Percentiles rank a stretch among this genome's conserved stretches.
Conservation (phyloP, 1,139 yeast genomes). For the Debaryomyces psychrophilus region DNA sequence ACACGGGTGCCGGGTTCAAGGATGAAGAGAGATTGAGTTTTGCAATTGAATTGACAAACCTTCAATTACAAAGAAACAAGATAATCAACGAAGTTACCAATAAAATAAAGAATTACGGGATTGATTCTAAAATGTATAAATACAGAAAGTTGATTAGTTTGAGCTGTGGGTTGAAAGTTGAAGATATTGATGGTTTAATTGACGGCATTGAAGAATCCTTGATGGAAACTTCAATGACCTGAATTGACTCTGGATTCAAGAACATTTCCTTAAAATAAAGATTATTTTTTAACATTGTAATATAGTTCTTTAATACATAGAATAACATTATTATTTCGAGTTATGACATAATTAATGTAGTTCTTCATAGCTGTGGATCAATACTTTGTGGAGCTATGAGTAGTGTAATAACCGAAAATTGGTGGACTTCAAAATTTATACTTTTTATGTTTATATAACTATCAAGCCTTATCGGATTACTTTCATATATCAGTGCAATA, state of each 20-base stretch:
- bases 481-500: neutral
- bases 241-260: neutral
- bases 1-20: slow-evolving; percentile 21
- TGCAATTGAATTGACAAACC: slow-evolving; percentile 50
- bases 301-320: slow-evolving; percentile 6
- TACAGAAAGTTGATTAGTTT: slow-evolving; percentile 80
- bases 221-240: slow-evolving; percentile 29
- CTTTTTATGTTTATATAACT: neutral
- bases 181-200: slow-evolving; percentile 70
- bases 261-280: neutral
- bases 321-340: neutral
- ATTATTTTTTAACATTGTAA: slow-evolving; percentile 6
- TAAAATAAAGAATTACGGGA: slow-evolving; percentile 41
- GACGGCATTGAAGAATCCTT: slow-evolving; percentile 52
- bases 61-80: slow-evolving; percentile 55
- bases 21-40: slow-evolving; percentile 26
- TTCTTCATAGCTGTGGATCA: too few relatives aligned
- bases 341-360: neutral
- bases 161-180: slow-evolving; percentile 79
- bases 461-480: neutral
- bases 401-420: slow-evolving; percentile 1
- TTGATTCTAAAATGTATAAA: slow-evolving; percentile 67
- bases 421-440: neutral
- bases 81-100: slow-evolving; percentile 43
- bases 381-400: neutral